Conservation (phyloP, 345 rosid genomes). For the Lagerstroemia speciosa region DNA sequence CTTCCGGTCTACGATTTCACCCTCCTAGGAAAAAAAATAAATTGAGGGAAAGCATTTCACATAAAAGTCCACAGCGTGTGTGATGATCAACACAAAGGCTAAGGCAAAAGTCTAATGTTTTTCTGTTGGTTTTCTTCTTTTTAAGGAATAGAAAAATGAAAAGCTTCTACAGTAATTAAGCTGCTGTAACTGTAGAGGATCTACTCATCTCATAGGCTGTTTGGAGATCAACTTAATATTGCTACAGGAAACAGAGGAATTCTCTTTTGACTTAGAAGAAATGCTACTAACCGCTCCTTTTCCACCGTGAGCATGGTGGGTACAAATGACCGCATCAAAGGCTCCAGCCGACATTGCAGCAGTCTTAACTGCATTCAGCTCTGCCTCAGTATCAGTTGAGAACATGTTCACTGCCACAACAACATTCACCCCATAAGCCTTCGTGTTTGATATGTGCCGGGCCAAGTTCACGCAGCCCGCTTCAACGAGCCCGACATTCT, state of each 20-base stretch:
- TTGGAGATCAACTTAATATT: neutral
- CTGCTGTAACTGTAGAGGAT: neutral
- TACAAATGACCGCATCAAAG: constrained; percentile 80
- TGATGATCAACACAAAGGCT: neutral
- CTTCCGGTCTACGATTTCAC: neutral
- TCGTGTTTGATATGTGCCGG: constrained; percentile 82
- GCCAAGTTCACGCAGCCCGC: constrained; percentile 93
- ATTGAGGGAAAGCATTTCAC: too few species aligned
- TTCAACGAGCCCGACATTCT: constrained; percentile 85
- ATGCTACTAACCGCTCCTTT: constrained; percentile 76
- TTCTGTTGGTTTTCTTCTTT: neutral
- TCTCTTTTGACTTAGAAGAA: neutral
- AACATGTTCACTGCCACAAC: constrained; percentile 95
- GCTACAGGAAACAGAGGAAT: neutral
- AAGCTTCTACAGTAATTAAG: neutral
- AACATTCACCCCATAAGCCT: constrained; percentile 81
- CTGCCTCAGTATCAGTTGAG: constrained; percentile 83
- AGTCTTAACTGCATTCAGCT: constrained; percentile 70
- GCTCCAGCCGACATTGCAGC: constrained; percentile 89
- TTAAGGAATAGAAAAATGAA: neutral
- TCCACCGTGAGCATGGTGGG: constrained; percentile 97
- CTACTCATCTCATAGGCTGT: neutral
- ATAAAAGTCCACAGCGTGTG: neutral
- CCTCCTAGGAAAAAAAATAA: too few species aligned
- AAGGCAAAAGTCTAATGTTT: neutral